Percentiles rank a stretch among this genome's conserved stretches.
Conservation (phyloP, 1,284 basidiomycete species). For the Mycosarcoma maydis region DNA sequence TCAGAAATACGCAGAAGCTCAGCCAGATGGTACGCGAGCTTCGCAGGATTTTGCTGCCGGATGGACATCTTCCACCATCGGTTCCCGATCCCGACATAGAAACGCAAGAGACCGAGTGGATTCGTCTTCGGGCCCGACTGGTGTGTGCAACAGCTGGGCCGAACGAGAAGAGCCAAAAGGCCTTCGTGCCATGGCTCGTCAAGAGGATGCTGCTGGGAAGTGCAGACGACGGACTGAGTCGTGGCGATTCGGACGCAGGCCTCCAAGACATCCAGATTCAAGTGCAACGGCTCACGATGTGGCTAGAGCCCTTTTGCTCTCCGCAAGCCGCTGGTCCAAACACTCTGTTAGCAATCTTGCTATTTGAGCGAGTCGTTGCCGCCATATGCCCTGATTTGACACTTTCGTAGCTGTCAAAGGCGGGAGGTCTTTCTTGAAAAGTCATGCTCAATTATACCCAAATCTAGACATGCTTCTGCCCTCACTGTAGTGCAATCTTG, state of each 20-base stretch:
- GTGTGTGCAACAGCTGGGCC: neutral
- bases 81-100: constrained; percentile 32
- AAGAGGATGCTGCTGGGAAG: constrained; percentile 32
- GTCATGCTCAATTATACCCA: constrained; percentile 1
- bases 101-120: constrained; percentile 38
- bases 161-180: neutral
- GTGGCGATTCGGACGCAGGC: constrained; percentile 5
- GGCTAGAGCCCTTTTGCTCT: constrained; percentile 46
- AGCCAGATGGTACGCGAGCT: constrained; percentile 16
- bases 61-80: constrained; percentile 39
- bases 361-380: constrained; percentile 41
- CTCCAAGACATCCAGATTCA: constrained; percentile 19
- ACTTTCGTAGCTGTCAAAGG: constrained; percentile 1
- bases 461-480: too few species aligned
- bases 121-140: constrained; percentile 29
- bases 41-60: constrained; percentile 25
- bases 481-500: too few species aligned
- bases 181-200: constrained; percentile 2
- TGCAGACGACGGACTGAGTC: constrained; percentile 2
- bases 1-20: constrained; percentile 25
- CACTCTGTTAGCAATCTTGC: constrained; percentile 41
- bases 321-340: constrained; percentile 46
- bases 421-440: neutral
- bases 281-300: constrained; percentile 24
- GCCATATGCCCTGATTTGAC: constrained; percentile 38